phyloP scores from a whole-genome alignment of 257 asterid genomes.

The Linaria vulgaris region DNA sequence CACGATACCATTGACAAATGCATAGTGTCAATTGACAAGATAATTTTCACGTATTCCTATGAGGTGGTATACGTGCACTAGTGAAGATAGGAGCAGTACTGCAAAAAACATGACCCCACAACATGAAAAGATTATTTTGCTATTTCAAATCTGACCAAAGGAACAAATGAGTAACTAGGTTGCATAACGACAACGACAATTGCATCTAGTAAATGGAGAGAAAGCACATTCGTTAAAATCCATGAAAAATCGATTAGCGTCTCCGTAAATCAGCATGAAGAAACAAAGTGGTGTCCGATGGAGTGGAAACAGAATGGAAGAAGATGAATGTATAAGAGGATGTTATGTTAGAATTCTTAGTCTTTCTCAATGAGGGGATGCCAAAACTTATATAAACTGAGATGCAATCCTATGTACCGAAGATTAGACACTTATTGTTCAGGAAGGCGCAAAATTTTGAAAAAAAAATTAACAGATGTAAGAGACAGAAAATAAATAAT shows the following conservation, averaged over 20 bases:
- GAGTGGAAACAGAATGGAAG: constrained; percentile 1
- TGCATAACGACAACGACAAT: not conserved
- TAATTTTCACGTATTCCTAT: not conserved
- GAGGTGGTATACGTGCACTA: constrained; percentile 7
- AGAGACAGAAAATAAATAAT: not conserved
- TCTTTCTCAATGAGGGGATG: too few species aligned
- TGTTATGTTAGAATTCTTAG: too few species aligned
- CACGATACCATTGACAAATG: constrained; percentile 8
- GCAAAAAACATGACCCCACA: constrained; percentile 8
- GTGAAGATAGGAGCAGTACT: not conserved
- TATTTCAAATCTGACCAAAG: constrained; percentile 13
- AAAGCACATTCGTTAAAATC: not conserved
- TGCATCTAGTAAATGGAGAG: not conserved
- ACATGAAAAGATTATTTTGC: constrained; percentile 4
- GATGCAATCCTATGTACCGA: not conserved
- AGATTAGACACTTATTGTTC: constrained; percentile 13
- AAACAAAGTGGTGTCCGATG: not conserved
- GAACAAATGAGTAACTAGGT: constrained; percentile 4
- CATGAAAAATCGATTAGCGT: not conserved
- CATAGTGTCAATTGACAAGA: constrained; percentile 11
- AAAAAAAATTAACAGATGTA: constrained; percentile 1
- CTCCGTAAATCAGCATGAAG: constrained; percentile 15
- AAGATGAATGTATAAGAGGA: too few species aligned
- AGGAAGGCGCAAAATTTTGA: not conserved
- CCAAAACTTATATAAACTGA: not conserved